Evolutionary conservation across 2,329 filamentous ascomycete genomes (phyloP).

Genomic region (Fusarium camptoceras): DNA sequence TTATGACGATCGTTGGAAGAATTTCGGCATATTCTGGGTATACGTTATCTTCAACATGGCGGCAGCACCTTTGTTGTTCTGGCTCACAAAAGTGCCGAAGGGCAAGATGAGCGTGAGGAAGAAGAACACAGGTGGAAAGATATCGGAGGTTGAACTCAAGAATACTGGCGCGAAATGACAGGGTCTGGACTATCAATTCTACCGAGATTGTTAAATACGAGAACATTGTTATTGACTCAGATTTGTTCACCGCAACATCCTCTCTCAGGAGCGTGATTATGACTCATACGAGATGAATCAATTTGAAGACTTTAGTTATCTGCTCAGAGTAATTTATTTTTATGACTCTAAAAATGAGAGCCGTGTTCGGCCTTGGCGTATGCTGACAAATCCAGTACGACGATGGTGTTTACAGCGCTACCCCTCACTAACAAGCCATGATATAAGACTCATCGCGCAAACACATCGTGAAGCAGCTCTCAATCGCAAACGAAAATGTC

Average conservation of each 20-base stretch:
- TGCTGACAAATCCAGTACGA: neutral
- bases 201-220: neutral
- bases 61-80: constrained; percentile 68
- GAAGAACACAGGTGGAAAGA: constrained; percentile 7
- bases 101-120: constrained; percentile 47
- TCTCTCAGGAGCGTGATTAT: neutral
- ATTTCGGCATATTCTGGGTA: constrained; percentile 73
- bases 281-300: neutral
- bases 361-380: neutral
- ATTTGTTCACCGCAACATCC: neutral
- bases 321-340: neutral
- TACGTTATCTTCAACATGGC: constrained; percentile 70
- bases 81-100: constrained; percentile 63
- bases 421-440: neutral
- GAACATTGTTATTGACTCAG: neutral
- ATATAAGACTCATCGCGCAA: neutral
- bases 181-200: fast-evolving
- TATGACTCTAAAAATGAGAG: neutral
- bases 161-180: neutral
- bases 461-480: no score
- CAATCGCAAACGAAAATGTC: neutral
- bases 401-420: neutral
- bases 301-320: neutral
- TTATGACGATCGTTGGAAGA: constrained; percentile 73
- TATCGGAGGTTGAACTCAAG: neutral